A percentile compares a stretch with the other conserved stretches of the same genome.
These are phyloP conservation scores for Elongisporangium undulatum DNA, from an alignment of 352 stramenopile genomes.

Conservation along the genomic window DNA sequence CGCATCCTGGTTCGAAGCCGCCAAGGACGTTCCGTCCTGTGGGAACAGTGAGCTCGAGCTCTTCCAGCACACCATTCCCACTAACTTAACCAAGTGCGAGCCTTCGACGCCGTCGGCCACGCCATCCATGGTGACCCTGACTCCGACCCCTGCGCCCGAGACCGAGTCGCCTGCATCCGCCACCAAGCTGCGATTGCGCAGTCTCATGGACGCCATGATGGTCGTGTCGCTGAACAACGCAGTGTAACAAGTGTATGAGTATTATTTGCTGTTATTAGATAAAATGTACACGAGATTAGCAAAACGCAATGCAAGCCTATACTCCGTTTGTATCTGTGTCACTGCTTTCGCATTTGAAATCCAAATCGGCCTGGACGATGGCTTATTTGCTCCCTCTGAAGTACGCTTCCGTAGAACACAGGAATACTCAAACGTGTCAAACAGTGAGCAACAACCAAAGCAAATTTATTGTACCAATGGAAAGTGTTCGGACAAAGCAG, in stretches of 20 bases:
- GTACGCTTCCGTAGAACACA: background rate
- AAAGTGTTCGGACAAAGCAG: background rate
- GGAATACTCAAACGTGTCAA: background rate
- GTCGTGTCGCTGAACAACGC: background rate
- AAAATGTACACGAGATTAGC: background rate
- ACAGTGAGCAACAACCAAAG: background rate
- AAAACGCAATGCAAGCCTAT: no score
- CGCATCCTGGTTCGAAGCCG: background rate
- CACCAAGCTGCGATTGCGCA: background rate
- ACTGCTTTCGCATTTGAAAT: no score
- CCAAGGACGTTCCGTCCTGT: background rate
- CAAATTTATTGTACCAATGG: background rate
- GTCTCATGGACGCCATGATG: background rate
- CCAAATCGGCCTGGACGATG: no score
- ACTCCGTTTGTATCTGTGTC: no score
- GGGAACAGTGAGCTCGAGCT: background rate
- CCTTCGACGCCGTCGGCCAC: background rate
- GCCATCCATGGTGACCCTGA: background rate
- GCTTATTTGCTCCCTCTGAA: no score
- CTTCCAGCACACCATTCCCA: background rate
- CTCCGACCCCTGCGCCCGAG: background rate
- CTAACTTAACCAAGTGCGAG: background rate
- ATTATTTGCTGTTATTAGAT: background rate
- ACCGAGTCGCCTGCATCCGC: background rate
- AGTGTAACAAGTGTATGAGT: background rate